Evolutionary conservation across 108 stramenopile species (phyloP), one percentile per base, ranked within the genome.

Genomic region (Aurantiochytrium sp.): DNA sequence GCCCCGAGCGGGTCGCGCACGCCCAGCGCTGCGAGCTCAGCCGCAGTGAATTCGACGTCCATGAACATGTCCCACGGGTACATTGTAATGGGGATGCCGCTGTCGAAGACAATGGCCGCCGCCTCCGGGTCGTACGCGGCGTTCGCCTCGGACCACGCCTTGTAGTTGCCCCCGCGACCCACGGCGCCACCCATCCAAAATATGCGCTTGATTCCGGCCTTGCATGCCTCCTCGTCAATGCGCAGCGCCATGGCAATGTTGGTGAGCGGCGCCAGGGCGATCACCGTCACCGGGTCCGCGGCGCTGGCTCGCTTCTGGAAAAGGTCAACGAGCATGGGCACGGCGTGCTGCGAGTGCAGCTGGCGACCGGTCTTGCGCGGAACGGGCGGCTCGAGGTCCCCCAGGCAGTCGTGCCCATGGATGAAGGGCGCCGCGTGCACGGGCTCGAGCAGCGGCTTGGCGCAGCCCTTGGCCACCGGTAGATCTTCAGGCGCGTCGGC

Each of bases 51-150:
- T 24, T 48, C 73, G 24, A 81, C 39, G 24, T 81, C 39, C 45
- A 81, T n/a, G 45, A 81, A 81, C 6, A 24, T 6, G 24, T 81
- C 73, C 73, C 73, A 81, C 15, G 73, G 73, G 24, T 81, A 81
- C 73, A 81, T 81, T 37, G 73, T 81, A 24, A 81, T 81, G 21
- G 73, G 73, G 17, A 81, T 48, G 30, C 73, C 73, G 45, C 73
- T 3, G 6, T 17, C 39, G 27, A 81, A 24, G 21, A 81, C 73
- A 17, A 81, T 81, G 21, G 42, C 6, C 12, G 73, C 73, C 12
- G 73, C 73, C 45, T 81, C 73, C 42, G 73, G 73, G 24, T 81
- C 73, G 45, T 81, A 81, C 39, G 73, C 73, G 6, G 73, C 73
- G 39, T 81, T 81, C 10, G 73, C 73, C 4, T 81, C 73, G 12